Evolutionary conservation across 208 protist genomes (phyloP), one percentile per base, ranked within the genome.

Genomic region (Crithidia acanthocephali): DNA sequence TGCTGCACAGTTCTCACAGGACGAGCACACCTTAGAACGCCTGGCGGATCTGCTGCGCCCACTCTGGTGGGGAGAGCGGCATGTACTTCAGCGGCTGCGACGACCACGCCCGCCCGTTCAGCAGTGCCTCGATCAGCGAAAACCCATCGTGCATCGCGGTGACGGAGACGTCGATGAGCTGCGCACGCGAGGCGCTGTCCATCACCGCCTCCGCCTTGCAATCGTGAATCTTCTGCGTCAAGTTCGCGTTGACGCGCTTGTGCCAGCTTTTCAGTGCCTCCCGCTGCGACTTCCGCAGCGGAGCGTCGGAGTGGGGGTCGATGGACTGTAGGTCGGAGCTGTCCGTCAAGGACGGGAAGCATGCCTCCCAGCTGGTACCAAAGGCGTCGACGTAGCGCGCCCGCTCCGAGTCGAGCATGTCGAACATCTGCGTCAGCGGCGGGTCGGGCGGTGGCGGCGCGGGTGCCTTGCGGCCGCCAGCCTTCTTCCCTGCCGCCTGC

Each of bases 221-320:
- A 33, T 87, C 70, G n/a, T 55, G 37, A 48, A 94, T 84, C 65
- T 86, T 87, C 15, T 35, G 62, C 11, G 69, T 48, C 23, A 96
- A 57, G 10, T 55, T 52, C 1, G 61, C 42, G 20, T 76, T 72
- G 4, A 87, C 88, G 28, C 72, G 62, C 23, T 73, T 70, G 69
- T 89, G 74, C 88, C 88, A 96, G 33, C 77, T 66, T 52, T 96
- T 96, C 30, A 93, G 67, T 13, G 88, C 88, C 75, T 84, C 83
- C 10, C 86, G 79, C 66, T 96, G 82, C 33, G 82, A 76, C 69
- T 94, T 93, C 25, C 68, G 75, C 48, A 95, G 76, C 28, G 74
- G 70, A 11, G 52, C 62, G 45, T 30, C 72, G 25, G 57, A 59
- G 37, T 71, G 53, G 5, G 69, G 51, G 42, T 79, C 65, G 23